Conservation (phyloP, 2,329 filamentous ascomycete genomes). For the Fusarium multiceps region DNA sequence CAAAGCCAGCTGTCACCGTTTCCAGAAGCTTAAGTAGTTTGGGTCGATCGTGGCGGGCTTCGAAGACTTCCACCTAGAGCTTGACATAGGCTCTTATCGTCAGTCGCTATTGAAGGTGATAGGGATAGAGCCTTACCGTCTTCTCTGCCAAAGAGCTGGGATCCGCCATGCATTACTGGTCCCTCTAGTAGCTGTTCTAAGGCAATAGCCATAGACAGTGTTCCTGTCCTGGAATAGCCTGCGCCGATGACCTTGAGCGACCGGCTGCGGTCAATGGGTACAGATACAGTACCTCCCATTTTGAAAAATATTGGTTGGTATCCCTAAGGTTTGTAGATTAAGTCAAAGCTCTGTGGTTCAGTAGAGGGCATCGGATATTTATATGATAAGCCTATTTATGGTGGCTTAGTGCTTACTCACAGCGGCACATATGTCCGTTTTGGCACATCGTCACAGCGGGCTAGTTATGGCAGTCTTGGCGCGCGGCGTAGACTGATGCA, state of each 20-base stretch:
- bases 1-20: background rate
- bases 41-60: background rate
- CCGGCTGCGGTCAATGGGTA: background rate
- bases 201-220: background rate
- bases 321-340: accelerated
- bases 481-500: background rate
- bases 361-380: accelerated
- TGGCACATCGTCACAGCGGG: background rate
- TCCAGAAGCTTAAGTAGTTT: background rate
- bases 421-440: background rate
- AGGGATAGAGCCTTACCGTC: accelerated
- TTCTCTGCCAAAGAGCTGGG: background rate
- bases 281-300: background rate
- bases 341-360: accelerated
- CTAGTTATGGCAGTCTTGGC: background rate
- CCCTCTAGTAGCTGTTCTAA: background rate
- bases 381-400: background rate
- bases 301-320: accelerated
- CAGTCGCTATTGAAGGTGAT: background rate
- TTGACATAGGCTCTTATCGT: background rate
- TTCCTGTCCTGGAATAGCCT: background rate
- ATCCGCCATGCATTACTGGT: background rate
- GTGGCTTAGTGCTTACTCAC: background rate
- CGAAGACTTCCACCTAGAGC: background rate
- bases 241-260: background rate